Evolutionary conservation across 345 rosid species (phyloP), one percentile per base, ranked within the genome.

Genomic region (Citrus cavaleriei): DNA sequence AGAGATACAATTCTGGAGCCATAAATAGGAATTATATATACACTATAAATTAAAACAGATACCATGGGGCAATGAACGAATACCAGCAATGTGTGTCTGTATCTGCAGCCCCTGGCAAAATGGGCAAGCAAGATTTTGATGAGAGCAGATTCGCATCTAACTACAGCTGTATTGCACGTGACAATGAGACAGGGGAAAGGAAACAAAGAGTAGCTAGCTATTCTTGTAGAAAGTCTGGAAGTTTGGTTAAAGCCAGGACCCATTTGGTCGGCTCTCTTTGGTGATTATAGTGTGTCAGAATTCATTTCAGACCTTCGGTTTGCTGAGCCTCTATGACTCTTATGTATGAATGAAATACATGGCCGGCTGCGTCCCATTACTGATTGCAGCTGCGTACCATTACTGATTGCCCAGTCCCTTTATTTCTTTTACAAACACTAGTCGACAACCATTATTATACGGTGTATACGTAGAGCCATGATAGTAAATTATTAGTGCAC

Each of bases 391-490:
- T 5, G 68, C 30, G 68, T 5, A 38, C 1, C n/a, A 63, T 16
- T 63, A 42, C 51, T 42, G 51, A 40, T 40, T 40, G 10, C 46
- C 10, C 49, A 40, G 13, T 0, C 49, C 49, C 58, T 69, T 42
- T 14, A 16, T 42, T 69, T 69, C 10, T 7, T 68, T 10, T 38
- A 8, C 69, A 68, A 68, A 12, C 6, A 4, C 3, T 40, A 65
- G 10, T 27, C 2, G 3, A 24, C 37, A 16, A 16, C 28, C 27
- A 10, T 14, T 7, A 27, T 16, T 70, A 25, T 70, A 34, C 38
- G 68, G 57, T 1, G 24, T 73, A 73, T 57, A 38, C 68, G 25
- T 38, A n/a, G 76, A 42, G 65, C 76, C 76, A 73, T 60, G 66
- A 38, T 24, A n/a, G 19, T 21, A 37, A 37, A 37, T 37, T 37